Evolutionary conservation across 345 rosid species (phyloP), one percentile per base, ranked within the genome.

Genomic region (Pistacia integerrima): DNA sequence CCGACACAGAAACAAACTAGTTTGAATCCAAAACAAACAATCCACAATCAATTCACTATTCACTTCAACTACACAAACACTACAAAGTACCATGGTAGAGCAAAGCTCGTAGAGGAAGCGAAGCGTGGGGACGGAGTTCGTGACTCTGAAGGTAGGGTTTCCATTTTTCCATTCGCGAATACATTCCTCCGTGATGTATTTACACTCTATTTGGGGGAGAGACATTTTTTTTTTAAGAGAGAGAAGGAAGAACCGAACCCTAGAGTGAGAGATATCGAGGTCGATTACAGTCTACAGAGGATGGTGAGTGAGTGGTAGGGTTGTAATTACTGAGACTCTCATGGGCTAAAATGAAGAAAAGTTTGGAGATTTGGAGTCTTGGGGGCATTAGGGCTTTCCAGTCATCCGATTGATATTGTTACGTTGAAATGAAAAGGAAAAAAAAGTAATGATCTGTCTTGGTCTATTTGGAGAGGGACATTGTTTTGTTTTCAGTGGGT

Each of bases 51-150:
- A 78, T 41, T 41, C 46, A 41, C 46, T 41, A 41, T 72, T 11
- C 16, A 11, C 52, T 44, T n/a, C 69, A 51, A 18, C 51, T 7
- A 14, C 48, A 13, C 5, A 46, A 59, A 64, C 41, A 64, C n/a
- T 55, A 58, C 65, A 70, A 83, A 41, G 46, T 41, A 96, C 98
- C 97, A 85, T 72, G 78, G 83, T 69, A 88, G 89, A 92, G 88
- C 93, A 94, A 74, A 91, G 89, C 90, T 97, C 99, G 84, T 86
- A 94, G 72, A 94, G 91, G 85, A 97, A 97, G 69, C 98, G 98
- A 63, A 92, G 94, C 88, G 82, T 57, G 74, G 92, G 90, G 1
- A 92, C 96, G 30, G 97, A 91, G 51, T 84, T 77, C 30, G 91
- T 76, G 62, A 85, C 84, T 58, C 84, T 89, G 77, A 83, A 85